Evolutionary conservation across 495 filamentous ascomycete genomes (phyloP), one percentile per base, ranked within the genome.

Genomic region (Pseudoneurospora amorphoporcata): DNA sequence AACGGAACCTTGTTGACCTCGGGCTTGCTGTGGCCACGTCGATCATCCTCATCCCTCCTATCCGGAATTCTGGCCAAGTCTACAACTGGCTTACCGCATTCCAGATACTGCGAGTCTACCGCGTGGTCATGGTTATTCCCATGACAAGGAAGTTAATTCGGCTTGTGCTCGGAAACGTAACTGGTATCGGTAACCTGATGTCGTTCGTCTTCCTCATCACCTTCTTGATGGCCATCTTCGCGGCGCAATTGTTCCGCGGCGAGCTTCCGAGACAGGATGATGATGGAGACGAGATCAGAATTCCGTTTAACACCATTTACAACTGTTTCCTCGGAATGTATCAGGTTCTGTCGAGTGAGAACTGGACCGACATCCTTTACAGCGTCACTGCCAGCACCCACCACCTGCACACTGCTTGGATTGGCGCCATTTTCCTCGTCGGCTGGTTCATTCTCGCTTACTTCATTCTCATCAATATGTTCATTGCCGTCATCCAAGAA

Each of bases 401-500:
- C 6, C 43, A 74, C 0, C 88, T 84, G 72, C 84, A 87, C 53
- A 94, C 92, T 8, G 87, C 91, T n/a, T 99, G 96, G 96, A 94
- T 98, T 68, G 94, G 92, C 14, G 95, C 96, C 43, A 87, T 92
- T 4, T 99, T 99, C 78, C 86, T 98, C 76, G 91, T 97, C 70
- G 83, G 94, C 72, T 99, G 95, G 95, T 98, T 97, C 79, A 94
- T 97, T 74, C 87, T 99, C 23, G 88, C 92, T 37, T 96, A 94
- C 77, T 98, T 98, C 79, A 97, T 99, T 83, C 88, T 98, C 65
- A 84, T 99, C 85, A 99, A 97, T 79, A 99, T 99, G 95, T 99
- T 99, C 83, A 99, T 99, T 92, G 95, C 95, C 83, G 95, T 99
- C 83, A 98, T 99, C 72, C 95, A 99, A 81, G 95, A 99, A 79